Percentiles rank a stretch among this genome's conserved stretches.
phyloP scores from a whole-genome alignment of 208 protist species.

The Leishmania guyanensis region DNA sequence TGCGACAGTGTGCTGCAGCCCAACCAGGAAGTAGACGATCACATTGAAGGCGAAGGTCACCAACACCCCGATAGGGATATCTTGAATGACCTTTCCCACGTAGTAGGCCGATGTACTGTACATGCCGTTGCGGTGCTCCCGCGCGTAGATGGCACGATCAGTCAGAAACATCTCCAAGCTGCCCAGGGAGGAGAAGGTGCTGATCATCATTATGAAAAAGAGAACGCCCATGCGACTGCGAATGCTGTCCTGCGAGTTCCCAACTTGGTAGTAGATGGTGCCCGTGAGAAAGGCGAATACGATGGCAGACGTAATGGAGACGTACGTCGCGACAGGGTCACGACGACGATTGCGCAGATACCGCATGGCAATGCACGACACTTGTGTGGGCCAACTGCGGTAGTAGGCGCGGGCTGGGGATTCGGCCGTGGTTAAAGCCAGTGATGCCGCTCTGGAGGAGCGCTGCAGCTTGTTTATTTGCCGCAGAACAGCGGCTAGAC shows the following conservation, averaged over 20 bases:
- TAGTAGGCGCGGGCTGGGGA: slow-evolving; percentile 24
- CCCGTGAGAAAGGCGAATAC: slow-evolving; percentile 73
- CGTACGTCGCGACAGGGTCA: slow-evolving; percentile 55
- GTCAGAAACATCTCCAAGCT: slow-evolving; percentile 58
- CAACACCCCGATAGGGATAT: slow-evolving; percentile 55
- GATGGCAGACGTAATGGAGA: slow-evolving; percentile 45
- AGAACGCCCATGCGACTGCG: slow-evolving; percentile 71
- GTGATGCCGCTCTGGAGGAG: not conserved
- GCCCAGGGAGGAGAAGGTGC: slow-evolving; percentile 56
- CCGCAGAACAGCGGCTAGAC: slow-evolving; percentile 28
- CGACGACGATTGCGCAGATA: slow-evolving; percentile 63
- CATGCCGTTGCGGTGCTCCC: slow-evolving; percentile 73
- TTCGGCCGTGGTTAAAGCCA: not conserved
- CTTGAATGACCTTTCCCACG: slow-evolving; percentile 66
- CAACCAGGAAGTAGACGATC: slow-evolving; percentile 64
- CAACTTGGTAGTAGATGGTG: slow-evolving; percentile 73
- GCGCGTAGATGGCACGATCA: slow-evolving; percentile 60
- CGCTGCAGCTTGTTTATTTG: slow-evolving; percentile 15
- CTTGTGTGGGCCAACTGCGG: slow-evolving; percentile 49
- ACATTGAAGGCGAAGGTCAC: slow-evolving; percentile 50
- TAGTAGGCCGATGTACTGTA: slow-evolving; percentile 69
- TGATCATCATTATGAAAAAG: slow-evolving; percentile 81
- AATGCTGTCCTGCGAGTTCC: slow-evolving; percentile 46
- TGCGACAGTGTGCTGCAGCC: slow-evolving; percentile 41
- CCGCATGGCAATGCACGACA: slow-evolving; percentile 53